A percentile compares a stretch with the other conserved stretches of the same genome.
Conservation (phyloP, 2,329 filamentous ascomycete genomes). For the Coleophoma cylindrospora region DNA sequence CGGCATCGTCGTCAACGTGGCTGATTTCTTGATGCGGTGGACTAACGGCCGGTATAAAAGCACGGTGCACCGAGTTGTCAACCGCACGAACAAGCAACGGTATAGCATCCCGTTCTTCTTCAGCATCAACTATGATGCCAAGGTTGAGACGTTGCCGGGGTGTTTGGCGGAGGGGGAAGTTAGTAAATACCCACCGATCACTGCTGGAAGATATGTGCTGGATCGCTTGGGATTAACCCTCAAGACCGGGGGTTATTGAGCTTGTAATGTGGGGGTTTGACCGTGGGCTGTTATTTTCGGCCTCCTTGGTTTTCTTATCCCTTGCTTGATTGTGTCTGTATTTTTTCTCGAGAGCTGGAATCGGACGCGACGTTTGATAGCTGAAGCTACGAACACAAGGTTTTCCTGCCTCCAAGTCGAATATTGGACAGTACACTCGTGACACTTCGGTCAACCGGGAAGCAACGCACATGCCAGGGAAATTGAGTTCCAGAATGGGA, state of each 20-base stretch:
- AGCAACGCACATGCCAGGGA: too few relatives aligned
- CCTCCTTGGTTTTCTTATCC: too few relatives aligned
- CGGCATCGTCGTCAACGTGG: slow-evolving; percentile 47
- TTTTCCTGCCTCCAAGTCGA: too few relatives aligned
- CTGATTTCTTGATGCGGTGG: slow-evolving; percentile 44
- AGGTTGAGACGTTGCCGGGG: slow-evolving; percentile 21
- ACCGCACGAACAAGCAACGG: slow-evolving; percentile 41
- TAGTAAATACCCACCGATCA: slow-evolving; percentile 21
- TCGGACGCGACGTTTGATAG: too few relatives aligned
- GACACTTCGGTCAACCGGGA: too few relatives aligned
- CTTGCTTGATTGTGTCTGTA: too few relatives aligned
- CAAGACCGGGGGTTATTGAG: slow-evolving; percentile 20
- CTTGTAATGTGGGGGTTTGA: too few relatives aligned
- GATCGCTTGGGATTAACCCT: slow-evolving; percentile 22
- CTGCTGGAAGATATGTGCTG: slow-evolving; percentile 23
- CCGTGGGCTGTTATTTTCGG: too few relatives aligned
- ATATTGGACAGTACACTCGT: too few relatives aligned
- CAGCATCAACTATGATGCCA: slow-evolving; percentile 26
- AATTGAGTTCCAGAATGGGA: too few relatives aligned
- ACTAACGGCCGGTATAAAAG: slow-evolving; percentile 47
- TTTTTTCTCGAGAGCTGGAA: too few relatives aligned
- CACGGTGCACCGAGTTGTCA: slow-evolving; percentile 51
- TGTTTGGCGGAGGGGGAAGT: slow-evolving; percentile 21
- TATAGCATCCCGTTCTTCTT: slow-evolving; percentile 55
- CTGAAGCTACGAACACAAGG: too few relatives aligned